These are phyloP conservation scores for Silene noctiflora DNA, from an alignment of 179 eudicot genomes.

Conservation along the genomic window DNA sequence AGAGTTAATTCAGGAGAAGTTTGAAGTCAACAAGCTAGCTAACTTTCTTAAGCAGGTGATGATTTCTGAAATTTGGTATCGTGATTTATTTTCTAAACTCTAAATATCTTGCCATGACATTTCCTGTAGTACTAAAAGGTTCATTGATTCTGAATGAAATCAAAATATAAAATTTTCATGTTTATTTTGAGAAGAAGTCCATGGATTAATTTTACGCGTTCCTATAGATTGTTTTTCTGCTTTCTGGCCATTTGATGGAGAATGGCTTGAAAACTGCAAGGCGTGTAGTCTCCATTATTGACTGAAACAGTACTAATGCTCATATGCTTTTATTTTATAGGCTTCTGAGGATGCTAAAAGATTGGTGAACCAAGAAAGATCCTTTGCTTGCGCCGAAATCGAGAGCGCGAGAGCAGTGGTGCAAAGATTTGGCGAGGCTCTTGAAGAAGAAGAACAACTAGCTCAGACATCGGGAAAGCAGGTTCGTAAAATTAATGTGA, in stretches of 20 bases:
- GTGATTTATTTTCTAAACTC: neutral
- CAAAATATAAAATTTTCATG: neutral
- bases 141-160: no score
- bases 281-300: neutral
- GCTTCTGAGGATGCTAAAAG: constrained; percentile 99
- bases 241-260: neutral
- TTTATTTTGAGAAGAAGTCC: neutral
- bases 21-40: constrained; percentile 86
- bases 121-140: no score
- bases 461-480: constrained; percentile 77
- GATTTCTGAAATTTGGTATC: neutral
- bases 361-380: constrained; percentile 88
- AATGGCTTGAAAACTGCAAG: neutral
- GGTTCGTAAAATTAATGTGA: constrained; percentile 37
- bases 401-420: constrained; percentile 97
- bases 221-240: neutral
- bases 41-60: constrained; percentile 89
- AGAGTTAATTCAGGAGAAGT: constrained; percentile 90
- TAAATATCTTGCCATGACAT: neutral
- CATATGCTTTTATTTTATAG: constrained; percentile 32
- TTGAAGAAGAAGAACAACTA: constrained; percentile 83
- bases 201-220: neutral
- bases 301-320: neutral
- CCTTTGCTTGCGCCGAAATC: constrained; percentile 94
- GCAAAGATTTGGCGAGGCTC: constrained; percentile 94